Evolutionary conservation across 768 basidiomycete genomes (phyloP), one percentile per base, ranked within the genome.

Genomic region (Naganishia randhawae): DNA sequence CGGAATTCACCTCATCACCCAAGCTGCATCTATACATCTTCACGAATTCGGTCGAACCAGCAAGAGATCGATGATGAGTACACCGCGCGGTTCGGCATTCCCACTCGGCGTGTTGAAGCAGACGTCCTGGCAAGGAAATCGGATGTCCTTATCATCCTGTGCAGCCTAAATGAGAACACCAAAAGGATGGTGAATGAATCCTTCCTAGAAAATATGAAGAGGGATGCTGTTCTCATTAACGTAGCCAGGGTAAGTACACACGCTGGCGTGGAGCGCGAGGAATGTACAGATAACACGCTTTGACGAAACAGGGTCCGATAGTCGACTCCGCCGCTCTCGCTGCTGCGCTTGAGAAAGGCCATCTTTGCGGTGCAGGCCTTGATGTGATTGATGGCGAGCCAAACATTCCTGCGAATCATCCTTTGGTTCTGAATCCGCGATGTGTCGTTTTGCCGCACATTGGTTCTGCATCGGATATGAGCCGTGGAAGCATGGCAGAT

Each of bases 351-450:
- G 77, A 82, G 52, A 86, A 89, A 69, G 85, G 84, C 2, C 87
- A 88, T 86, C 89, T 99, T 27, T 94, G 89, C 84, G 93, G 87
- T 27, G 96, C 96, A 0, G 95, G 92, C 0, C 74, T 99, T 13
- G 95, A 99, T 78, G 95, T 98, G 39, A 87, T 97, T 8, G 91
- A 92, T 71, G 92, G 92, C 22, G 94, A 98, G 77, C 94, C 94
- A 0, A 79, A 87, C 51, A 83, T 99, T 31, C 73, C 80, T 0
- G 77, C 81, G 2, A 87, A 89, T 70, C 93, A 99, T 76, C 88
- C 89, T 3, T 79, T 99, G 53, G 86, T 95, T 51, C 86, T 85
- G 73, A 86, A 90, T 65, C 87, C 88, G 17, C 85, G 86, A 86
- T 92, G 73, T 74, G 83, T 89, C 9, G 84, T 95, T 13, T 71